phyloP scores from a whole-genome alignment of 106 monocot genomes.

The Allium cepa region DNA sequence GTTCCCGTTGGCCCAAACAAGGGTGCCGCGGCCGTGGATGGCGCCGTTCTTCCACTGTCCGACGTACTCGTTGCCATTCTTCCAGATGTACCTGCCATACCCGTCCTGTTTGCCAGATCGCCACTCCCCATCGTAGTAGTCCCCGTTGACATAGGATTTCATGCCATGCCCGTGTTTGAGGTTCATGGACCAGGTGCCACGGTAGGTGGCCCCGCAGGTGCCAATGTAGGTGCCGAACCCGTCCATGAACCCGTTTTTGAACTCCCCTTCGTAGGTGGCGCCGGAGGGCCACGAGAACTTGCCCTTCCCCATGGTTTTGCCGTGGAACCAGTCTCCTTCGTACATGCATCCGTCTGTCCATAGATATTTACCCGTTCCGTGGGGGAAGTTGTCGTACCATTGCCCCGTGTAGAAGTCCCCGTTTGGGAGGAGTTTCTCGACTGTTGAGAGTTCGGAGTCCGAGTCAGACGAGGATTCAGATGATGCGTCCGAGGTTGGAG shows the following conservation, averaged over 20 bases:
- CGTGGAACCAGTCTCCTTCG: constrained; percentile 39
- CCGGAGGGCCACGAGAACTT: constrained; percentile 54
- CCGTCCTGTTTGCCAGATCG: constrained; percentile 42
- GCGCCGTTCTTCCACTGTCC: constrained; percentile 50
- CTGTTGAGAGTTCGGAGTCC: constrained; percentile 7
- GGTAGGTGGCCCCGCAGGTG: constrained; percentile 45
- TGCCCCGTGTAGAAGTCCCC: constrained; percentile 53
- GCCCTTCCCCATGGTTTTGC: constrained; percentile 30
- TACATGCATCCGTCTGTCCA: constrained; percentile 68
- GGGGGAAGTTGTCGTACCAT: constrained; percentile 23
- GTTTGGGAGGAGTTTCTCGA: constrained; percentile 26
- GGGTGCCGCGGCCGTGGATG: constrained; percentile 38
- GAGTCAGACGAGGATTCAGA: neutral
- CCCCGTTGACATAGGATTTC: constrained; percentile 55
- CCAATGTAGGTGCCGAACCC: constrained; percentile 43
- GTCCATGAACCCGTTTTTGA: constrained; percentile 41
- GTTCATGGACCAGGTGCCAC: constrained; percentile 44
- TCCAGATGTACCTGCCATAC: constrained; percentile 54
- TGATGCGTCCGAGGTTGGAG: neutral
- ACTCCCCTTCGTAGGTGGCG: constrained; percentile 50
- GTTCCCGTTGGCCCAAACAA: constrained; percentile 50
- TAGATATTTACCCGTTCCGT: constrained; percentile 43
- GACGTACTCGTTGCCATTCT: constrained; percentile 44
- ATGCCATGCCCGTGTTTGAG: constrained; percentile 46
- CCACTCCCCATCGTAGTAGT: constrained; percentile 78